Conservation (phyloP, 108 stramenopile species). For the Epithemia pelagica region DNA sequence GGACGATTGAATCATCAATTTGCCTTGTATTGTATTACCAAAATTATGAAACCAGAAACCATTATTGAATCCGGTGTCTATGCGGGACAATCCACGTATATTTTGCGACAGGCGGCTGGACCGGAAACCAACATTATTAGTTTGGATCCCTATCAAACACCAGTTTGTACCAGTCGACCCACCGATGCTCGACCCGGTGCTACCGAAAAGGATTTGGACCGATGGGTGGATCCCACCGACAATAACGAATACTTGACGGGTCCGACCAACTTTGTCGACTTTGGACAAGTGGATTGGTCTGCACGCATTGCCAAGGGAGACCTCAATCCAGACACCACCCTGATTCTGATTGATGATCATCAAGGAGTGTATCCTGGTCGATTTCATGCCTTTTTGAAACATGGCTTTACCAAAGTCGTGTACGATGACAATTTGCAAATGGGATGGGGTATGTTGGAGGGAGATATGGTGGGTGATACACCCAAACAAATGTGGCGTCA, state of each 20-base stretch:
- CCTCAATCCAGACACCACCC: slow-evolving; percentile 5
- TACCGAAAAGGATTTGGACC: neutral
- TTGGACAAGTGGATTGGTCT: slow-evolving; percentile 8
- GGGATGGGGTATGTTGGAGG: slow-evolving; percentile 5
- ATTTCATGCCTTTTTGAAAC: neutral
- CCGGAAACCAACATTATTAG: neutral
- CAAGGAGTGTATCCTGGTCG: neutral
- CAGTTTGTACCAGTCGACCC: neutral
- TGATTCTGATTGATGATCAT: slow-evolving; percentile 21
- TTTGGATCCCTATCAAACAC: slow-evolving; percentile 8
- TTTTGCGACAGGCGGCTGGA: slow-evolving; percentile 8
- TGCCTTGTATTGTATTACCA: neutral
- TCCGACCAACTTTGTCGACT: slow-evolving; percentile 6
- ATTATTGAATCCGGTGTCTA: slow-evolving; percentile 17
- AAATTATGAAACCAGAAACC: slow-evolving; percentile 2
- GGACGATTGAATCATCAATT: slow-evolving; percentile 15
- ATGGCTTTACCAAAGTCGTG: slow-evolving; percentile 5
- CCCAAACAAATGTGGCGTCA: slow-evolving; percentile 15
- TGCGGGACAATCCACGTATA: slow-evolving; percentile 13
- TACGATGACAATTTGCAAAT: slow-evolving; percentile 19
- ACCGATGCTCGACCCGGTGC: neutral
- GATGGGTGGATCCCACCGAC: slow-evolving; percentile 17
- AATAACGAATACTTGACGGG: slow-evolving; percentile 4
- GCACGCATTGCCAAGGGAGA: neutral
- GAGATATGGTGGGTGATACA: slow-evolving; percentile 4